A percentile compares a stretch with the other conserved stretches of the same genome.
These are phyloP conservation scores for Cyberlindnera meyerae DNA, from an alignment of 805 yeast species.

Conservation along the genomic window DNA sequence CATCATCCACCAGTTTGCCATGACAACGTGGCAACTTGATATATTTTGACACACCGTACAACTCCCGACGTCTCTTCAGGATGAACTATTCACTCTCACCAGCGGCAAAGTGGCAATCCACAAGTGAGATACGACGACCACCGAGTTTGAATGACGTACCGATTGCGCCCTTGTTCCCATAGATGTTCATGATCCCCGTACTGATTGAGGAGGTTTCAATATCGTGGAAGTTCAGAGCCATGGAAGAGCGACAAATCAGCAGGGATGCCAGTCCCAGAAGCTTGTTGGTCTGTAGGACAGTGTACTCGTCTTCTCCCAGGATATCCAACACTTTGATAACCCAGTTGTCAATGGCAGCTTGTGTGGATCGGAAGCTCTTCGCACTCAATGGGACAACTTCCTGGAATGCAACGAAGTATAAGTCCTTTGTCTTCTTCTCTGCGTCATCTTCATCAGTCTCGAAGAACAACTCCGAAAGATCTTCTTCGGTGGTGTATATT, in stretches of 20 bases:
- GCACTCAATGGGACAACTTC: slow-evolving; percentile 48
- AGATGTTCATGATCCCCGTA: slow-evolving; percentile 49
- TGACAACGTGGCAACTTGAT: slow-evolving; percentile 23
- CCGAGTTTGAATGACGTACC: slow-evolving; percentile 35
- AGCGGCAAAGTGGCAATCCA: slow-evolving; percentile 52
- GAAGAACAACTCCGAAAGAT: slow-evolving; percentile 17
- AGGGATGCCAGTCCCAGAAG: slow-evolving; percentile 49
- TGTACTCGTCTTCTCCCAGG: slow-evolving; percentile 25
- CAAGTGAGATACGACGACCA: slow-evolving; percentile 31
- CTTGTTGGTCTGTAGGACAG: slow-evolving; percentile 39
- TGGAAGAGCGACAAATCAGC: slow-evolving; percentile 31
- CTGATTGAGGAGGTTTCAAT: slow-evolving; percentile 43
- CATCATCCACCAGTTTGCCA: slow-evolving; percentile 22
- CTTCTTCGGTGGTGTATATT: slow-evolving; percentile 15
- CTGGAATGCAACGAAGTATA: slow-evolving; percentile 43
- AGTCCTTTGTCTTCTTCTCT: slow-evolving; percentile 21
- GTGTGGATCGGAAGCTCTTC: slow-evolving; percentile 31
- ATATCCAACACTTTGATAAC: slow-evolving; percentile 20
- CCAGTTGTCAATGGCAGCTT: slow-evolving; percentile 32
- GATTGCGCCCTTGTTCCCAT: slow-evolving; percentile 64
- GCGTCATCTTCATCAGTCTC: too few species aligned
- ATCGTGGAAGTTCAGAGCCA: slow-evolving; percentile 35
- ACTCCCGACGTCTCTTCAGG: slow-evolving; percentile 40
- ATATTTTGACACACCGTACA: slow-evolving; percentile 34
- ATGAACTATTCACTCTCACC: slow-evolving; percentile 38